phyloP scores from a whole-genome alignment of 345 rosid genomes.

The Melastoma malabathricum region DNA sequence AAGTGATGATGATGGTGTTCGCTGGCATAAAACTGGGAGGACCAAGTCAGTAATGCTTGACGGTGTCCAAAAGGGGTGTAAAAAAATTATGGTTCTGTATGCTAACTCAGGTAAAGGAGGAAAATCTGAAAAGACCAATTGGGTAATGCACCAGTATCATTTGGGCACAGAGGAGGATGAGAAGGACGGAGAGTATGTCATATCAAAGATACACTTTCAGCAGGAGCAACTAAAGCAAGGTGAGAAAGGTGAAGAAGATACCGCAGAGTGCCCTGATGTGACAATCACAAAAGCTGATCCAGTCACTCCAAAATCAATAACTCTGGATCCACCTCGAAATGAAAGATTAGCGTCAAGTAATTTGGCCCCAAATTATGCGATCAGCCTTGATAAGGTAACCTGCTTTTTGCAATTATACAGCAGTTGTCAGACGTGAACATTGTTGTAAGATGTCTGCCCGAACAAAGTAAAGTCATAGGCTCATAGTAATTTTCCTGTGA shows the following conservation, averaged over 20 bases:
- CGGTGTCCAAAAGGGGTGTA: slow-evolving; percentile 74
- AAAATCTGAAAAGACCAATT: slow-evolving; percentile 71
- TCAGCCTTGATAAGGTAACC: slow-evolving; percentile 32
- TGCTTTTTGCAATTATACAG: too few relatives aligned
- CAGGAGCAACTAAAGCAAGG: slow-evolving; percentile 42
- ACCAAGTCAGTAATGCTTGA: slow-evolving; percentile 70
- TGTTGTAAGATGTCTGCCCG: too few relatives aligned
- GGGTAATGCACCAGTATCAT: slow-evolving; percentile 99
- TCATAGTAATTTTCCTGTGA: too few relatives aligned
- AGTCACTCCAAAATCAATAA: slow-evolving; percentile 53
- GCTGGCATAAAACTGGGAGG: slow-evolving; percentile 96
- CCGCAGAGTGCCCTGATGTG: slow-evolving; percentile 22
- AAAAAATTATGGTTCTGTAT: slow-evolving; percentile 93
- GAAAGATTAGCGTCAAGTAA: slow-evolving; percentile 24
- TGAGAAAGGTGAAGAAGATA: slow-evolving; percentile 46
- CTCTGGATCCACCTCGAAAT: slow-evolving; percentile 48
- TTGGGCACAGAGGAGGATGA: slow-evolving; percentile 86
- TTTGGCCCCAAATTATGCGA: slow-evolving; percentile 12
- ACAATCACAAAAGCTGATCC: slow-evolving; percentile 46
- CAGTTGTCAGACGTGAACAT: too few relatives aligned
- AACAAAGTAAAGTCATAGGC: too few relatives aligned
- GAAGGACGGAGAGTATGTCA: slow-evolving; percentile 65
- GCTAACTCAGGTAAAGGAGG: slow-evolving; percentile 38
- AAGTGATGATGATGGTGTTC: slow-evolving; percentile 76
- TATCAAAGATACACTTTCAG: slow-evolving; percentile 77